A percentile compares a stretch with the other conserved stretches of the same genome.
Evolutionary conservation across 495 filamentous ascomycete genomes (phyloP).

Genomic region (Daldinia decipiens): DNA sequence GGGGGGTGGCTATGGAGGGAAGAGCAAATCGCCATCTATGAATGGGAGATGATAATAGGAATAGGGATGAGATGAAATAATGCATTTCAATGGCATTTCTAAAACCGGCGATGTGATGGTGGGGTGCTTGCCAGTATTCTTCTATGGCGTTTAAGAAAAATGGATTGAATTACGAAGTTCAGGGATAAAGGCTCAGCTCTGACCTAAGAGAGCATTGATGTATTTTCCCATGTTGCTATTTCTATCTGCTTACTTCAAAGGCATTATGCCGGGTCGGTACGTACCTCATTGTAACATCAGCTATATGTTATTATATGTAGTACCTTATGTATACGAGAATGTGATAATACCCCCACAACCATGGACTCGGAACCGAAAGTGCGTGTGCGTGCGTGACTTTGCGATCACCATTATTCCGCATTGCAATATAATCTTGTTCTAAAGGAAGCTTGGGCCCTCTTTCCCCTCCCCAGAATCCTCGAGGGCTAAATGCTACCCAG

Average conservation of each 20-base stretch:
- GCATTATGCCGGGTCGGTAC: conserved; percentile 32
- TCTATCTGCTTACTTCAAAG: not conserved
- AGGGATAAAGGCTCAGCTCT: conserved; percentile 32
- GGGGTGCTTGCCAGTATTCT: conserved; percentile 14
- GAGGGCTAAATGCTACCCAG: conserved; percentile 23
- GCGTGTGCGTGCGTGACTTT: conserved; percentile 23
- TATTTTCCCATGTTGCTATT: conserved; percentile 21
- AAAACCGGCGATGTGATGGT: conserved; percentile 28
- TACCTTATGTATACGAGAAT: conserved; percentile 43
- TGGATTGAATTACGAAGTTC: conserved; percentile 37
- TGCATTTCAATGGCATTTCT: conserved; percentile 36
- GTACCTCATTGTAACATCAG: conserved; percentile 42
- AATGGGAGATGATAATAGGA: conserved; percentile 11
- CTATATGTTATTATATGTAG: conserved; percentile 4
- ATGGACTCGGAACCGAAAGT: conserved; percentile 42
- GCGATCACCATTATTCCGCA: conserved; percentile 38
- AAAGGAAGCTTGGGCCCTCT: conserved; percentile 35
- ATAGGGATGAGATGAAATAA: conserved; percentile 20
- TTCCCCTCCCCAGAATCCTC: conserved; percentile 4
- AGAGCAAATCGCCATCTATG: conserved; percentile 7
- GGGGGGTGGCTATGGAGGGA: not conserved
- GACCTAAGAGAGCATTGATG: conserved; percentile 5
- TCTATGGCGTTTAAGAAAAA: conserved; percentile 30
- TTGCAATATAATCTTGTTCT: conserved; percentile 24
- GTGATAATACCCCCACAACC: conserved; percentile 45